A percentile compares a stretch with the other conserved stretches of the same genome.
phyloP scores from a whole-genome alignment of 2,329 filamentous ascomycete species.

The Talaromyces marneffei region DNA sequence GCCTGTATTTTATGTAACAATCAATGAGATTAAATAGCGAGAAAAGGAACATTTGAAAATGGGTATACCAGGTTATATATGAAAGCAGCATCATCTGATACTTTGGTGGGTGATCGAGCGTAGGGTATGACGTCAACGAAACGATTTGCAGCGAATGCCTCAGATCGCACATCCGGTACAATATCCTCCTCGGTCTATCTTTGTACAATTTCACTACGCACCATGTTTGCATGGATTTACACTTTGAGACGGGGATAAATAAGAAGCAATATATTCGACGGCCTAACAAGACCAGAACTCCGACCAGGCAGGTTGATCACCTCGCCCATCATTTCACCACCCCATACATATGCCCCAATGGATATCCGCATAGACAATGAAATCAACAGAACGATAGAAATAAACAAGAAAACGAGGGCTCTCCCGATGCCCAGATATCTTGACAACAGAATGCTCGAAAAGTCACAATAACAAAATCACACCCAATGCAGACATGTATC shows the following conservation, averaged over 20 bases:
- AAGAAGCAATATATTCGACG: slow-evolving; percentile 2
- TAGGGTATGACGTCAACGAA: slow-evolving; percentile 12
- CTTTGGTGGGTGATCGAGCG: background rate
- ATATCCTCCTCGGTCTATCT: background rate
- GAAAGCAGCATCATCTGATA: background rate
- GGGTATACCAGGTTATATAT: background rate
- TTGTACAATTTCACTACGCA: too few relatives aligned
- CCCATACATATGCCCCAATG: slow-evolving; percentile 25
- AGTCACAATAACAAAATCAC: slow-evolving; percentile 18
- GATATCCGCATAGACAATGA: slow-evolving; percentile 19
- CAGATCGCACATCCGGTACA: slow-evolving; percentile 2
- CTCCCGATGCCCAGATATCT: slow-evolving; percentile 15
- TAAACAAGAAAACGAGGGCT: slow-evolving; percentile 18
- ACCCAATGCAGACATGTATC: slow-evolving; percentile 43
- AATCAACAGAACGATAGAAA: slow-evolving; percentile 18
- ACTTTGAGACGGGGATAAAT: background rate
- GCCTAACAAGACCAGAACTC: slow-evolving; percentile 6
- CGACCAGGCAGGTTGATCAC: slow-evolving; percentile 6
- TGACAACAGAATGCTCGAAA: slow-evolving; percentile 15
- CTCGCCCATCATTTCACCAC: slow-evolving; percentile 16
- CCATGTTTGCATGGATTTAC: too few relatives aligned
- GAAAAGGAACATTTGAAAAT: too few relatives aligned
- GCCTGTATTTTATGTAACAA: background rate
- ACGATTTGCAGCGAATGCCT: slow-evolving; percentile 4
- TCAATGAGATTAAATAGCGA: background rate